Base-by-base conservation (phyloP, 768 basidiomycete genomes). In the Mycena capillaripes region DNA sequence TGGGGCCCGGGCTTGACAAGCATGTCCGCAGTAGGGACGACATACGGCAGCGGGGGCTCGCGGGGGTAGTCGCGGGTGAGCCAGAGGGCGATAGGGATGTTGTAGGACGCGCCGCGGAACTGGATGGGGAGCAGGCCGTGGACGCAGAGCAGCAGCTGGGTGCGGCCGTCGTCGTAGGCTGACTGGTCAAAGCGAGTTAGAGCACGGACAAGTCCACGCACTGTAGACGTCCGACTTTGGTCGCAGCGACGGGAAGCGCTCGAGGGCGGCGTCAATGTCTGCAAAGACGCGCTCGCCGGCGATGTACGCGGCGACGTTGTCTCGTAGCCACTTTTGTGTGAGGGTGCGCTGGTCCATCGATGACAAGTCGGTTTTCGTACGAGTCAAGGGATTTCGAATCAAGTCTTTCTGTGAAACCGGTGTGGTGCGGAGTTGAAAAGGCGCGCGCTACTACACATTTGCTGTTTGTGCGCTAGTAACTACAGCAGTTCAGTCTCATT, bases 81-180 rank as follows among this genome's bases (percentile, higher is more conserved):
- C 97, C 97, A 99, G 71, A 97, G 76, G 16, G 94, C 91, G 76
- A 99, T 82, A 4, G 98, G 98, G 76, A 99, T 98, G 81, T 99
- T 96, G 86, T 99, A 99, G 2, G 92, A 86, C 0, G 90, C 83
- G 1, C 86, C 82, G 58, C 93, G 88, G 84, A 91, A 97, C 0
- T 88, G 82, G 76, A 99, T 98, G 5, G 96, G 97, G 1, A 99
- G 86, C 6, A 98, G 89, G 12, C 98, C 98, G 78, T 98, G 95
- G 4, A 97, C 76, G 74, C 95, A 96, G 67, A 99, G 91, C 30
- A 99, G 89, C 21, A 98, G 87, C 78, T 97, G 96, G 0, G 95
- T 93, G 42, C 97, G 91, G 56, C 98, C 98, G 75, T 98, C 96
- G 81, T 99, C 96, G 83, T 95, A 97, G 0, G 94, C 96, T 98